These are phyloP conservation scores for Geranomyces variabilis DNA, from an alignment of 192 early-diverging fungal species.

Conservation along the genomic window DNA sequence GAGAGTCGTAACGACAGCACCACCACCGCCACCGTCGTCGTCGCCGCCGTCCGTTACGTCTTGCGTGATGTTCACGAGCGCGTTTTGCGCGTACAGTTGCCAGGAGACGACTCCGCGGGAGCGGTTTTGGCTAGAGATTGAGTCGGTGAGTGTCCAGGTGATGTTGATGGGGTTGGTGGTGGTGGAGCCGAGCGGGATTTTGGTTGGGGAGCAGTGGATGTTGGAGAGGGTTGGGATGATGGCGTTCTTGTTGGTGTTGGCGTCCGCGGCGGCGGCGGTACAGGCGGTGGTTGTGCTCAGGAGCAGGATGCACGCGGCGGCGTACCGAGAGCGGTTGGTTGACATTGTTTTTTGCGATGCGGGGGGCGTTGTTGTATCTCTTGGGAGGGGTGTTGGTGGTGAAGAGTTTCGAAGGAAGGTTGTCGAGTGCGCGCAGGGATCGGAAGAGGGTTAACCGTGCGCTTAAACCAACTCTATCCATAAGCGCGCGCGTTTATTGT, in stretches of 20 bases:
- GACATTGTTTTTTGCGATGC: no score
- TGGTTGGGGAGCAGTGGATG: slow-evolving; percentile 22
- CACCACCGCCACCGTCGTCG: slow-evolving; percentile 3
- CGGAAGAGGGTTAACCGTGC: no score
- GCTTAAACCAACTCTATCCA: no score
- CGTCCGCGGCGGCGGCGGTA: background rate
- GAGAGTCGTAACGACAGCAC: background rate
- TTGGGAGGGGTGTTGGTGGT: no score
- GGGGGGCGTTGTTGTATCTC: no score
- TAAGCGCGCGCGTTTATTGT: no score
- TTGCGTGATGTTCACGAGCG: background rate
- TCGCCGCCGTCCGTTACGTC: background rate
- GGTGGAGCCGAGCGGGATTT: slow-evolving; percentile 15
- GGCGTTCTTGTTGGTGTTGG: background rate
- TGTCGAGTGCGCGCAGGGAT: no score
- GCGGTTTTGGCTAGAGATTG: background rate
- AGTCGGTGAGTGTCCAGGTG: slow-evolving; percentile 12
- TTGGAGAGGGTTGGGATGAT: slow-evolving; percentile 13
- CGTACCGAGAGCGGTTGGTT: no score
- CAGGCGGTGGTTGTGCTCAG: background rate
- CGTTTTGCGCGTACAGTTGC: slow-evolving; percentile 24
- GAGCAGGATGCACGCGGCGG: no score
- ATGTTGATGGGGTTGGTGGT: slow-evolving; percentile 21
- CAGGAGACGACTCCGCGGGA: slow-evolving; percentile 30
- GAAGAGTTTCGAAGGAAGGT: no score